Base-by-base conservation (phyloP, 768 basidiomycete species). In the Baorangia bicolor region DNA sequence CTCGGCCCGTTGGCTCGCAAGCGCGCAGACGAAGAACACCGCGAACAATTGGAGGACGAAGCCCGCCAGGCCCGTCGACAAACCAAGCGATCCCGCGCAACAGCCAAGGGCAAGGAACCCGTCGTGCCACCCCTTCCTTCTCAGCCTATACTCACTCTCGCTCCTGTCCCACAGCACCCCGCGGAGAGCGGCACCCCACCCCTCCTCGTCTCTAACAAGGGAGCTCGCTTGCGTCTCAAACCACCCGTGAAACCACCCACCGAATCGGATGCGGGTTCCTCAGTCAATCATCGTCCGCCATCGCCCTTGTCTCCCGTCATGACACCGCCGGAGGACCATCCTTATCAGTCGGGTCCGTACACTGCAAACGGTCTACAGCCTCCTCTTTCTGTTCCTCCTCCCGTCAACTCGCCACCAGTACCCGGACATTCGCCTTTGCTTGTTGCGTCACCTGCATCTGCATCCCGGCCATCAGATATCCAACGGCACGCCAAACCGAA, bases 401-500 rank as follows among this genome's bases (percentile, higher is more conserved):
- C 61, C 7, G 59, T 48, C 38, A 58, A 49, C 31, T 60, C 71
- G 0, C 60, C 64, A 10, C 67, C 70, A 5, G 55, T 61, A 12
- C 50, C 63, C 31, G 68, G 55, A 2, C 69, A 58, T 30, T 67
- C 69, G 1, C 63, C 64, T 1, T 50, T 62, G 4, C 52, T 64
- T 13, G 31, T 51, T 2, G 28, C 58, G 1, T 64, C 70, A 0
- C 60, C 68, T 11, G 61, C 58, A 1, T 56, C 66, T 9, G 56
- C 62, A 9, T 61, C 67, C n/a, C 64, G 69, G 5, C 66, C 67
- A 11, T 62, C 66, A 7, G 63, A 69, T 8, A 62, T 61, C 27
- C 74, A 65, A 52, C 69, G 82, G 10, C 76, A 78, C 30, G 78
- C 81, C 10, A 92, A 90, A 61, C 86, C 88, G 1, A 93, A 92